Percentiles rank a stretch among this genome's conserved stretches.
phyloP scores from a whole-genome alignment of 306 rosid species.

The Coriaria nepalensis region DNA sequence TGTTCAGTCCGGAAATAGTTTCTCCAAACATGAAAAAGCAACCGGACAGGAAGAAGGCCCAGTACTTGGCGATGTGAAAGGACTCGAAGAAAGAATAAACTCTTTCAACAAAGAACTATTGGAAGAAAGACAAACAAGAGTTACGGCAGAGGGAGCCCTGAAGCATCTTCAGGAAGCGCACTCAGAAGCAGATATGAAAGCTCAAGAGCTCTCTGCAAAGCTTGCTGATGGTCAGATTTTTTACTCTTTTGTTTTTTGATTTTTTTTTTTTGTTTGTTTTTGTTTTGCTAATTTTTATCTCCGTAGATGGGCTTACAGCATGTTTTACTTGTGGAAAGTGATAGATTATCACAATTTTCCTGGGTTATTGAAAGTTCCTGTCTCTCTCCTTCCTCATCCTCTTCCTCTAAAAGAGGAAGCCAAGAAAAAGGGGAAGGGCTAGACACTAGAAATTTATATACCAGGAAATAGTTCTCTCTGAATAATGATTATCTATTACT shows the following conservation, averaged over 20 bases:
- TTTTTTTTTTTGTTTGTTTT: background rate
- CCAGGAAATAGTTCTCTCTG: no score
- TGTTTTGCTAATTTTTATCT: no score
- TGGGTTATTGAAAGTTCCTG: no score
- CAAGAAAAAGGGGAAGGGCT: no score
- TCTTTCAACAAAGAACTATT: conserved; percentile 43
- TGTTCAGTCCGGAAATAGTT: conserved; percentile 14
- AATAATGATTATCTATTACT: no score
- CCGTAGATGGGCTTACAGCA: no score
- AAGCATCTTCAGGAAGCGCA: conserved; percentile 61
- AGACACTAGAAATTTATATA: no score
- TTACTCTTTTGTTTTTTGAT: background rate
- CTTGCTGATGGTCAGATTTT: conserved; percentile 65
- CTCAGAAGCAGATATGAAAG: conserved; percentile 69
- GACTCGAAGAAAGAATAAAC: conserved; percentile 42
- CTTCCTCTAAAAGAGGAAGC: no score
- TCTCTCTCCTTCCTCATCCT: no score
- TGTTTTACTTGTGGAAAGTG: no score
- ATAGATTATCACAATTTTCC: no score
- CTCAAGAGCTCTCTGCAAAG: conserved; percentile 63
- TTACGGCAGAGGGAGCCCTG: conserved; percentile 77
- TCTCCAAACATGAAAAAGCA: conserved; percentile 18
- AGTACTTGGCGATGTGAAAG: conserved; percentile 31
- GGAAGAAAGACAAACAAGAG: conserved; percentile 75
- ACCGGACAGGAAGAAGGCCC: conserved; percentile 17